These are phyloP conservation scores for Apostasia ramifera DNA, from an alignment of 106 monocot genomes.

Conservation along the genomic window DNA sequence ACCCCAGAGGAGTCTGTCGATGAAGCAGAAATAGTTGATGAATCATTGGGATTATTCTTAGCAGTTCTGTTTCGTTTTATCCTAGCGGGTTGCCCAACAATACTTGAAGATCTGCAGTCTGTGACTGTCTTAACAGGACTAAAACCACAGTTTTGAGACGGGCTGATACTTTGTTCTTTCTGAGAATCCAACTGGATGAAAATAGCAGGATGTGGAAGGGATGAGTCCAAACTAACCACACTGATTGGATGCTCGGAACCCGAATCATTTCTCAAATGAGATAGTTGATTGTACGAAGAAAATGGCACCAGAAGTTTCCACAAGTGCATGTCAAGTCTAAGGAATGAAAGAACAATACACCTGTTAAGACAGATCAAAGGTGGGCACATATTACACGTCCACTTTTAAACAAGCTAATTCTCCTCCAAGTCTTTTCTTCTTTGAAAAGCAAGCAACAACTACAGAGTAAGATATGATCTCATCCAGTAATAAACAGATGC, in stretches of 20 bases:
- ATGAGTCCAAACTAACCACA: conserved; percentile 8
- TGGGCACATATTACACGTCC: background rate
- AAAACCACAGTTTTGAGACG: conserved; percentile 2
- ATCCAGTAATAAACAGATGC: no score
- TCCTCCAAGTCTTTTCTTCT: background rate
- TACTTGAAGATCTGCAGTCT: conserved; percentile 6
- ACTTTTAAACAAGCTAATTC: background rate
- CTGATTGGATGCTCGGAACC: conserved; percentile 18
- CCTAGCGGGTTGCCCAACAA: conserved; percentile 12
- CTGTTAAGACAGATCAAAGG: conserved; percentile 13
- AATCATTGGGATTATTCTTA: conserved; percentile 6
- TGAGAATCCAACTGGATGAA: conserved; percentile 25
- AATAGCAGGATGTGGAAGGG: conserved; percentile 18
- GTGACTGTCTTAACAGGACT: conserved; percentile 8
- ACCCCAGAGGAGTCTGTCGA: conserved; percentile 23
- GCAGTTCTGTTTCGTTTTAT: conserved; percentile 22
- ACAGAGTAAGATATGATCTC: no score
- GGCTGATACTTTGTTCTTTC: conserved; percentile 22
- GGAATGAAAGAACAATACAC: conserved; percentile 12
- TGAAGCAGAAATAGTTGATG: background rate
- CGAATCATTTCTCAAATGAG: conserved; percentile 14
- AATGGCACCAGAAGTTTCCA: conserved; percentile 15
- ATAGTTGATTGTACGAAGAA: conserved; percentile 10
- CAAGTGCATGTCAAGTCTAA: conserved; percentile 23
- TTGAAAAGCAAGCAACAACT: background rate